These are phyloP conservation scores for Cordyceps cateniannulata DNA, from an alignment of 2,329 filamentous ascomycete genomes.

Conservation along the genomic window DNA sequence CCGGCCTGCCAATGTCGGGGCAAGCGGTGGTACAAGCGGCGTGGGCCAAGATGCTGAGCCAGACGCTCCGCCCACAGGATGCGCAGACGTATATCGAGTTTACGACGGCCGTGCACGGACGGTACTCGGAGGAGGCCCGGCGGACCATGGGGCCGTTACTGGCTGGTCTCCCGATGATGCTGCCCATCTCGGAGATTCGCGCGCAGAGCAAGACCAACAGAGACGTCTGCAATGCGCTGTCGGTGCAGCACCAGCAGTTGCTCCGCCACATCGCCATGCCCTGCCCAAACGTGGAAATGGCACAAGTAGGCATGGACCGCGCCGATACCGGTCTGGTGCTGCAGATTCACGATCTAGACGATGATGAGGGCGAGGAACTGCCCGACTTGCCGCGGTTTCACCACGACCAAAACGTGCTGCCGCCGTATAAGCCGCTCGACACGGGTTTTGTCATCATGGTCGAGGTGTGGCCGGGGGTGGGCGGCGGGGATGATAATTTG, in stretches of 20 bases:
- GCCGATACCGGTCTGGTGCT: conserved; percentile 5
- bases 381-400: conserved; percentile 1
- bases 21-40: conserved; percentile 11
- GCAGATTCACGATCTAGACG: conserved; percentile 1
- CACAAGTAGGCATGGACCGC: background rate
- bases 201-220: background rate
- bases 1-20: background rate
- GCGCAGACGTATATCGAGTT: conserved; percentile 7
- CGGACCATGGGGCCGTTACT: conserved; percentile 12
- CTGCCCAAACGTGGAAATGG: conserved; percentile 7
- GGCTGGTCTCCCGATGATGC: background rate
- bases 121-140: background rate
- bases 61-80: background rate
- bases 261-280: conserved; percentile 8
- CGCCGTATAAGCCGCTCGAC: conserved; percentile 7
- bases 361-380: background rate
- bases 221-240: conserved; percentile 2
- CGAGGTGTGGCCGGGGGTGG: background rate
- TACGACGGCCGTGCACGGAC: conserved; percentile 7
- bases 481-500: background rate
- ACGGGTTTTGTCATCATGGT: background rate
- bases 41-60: conserved; percentile 11
- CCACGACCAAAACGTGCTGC: background rate
- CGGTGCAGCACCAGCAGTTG: background rate
- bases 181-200: background rate